Conservation (phyloP, 306 rosid species). For the Psophocarpus tetragonolobus region DNA sequence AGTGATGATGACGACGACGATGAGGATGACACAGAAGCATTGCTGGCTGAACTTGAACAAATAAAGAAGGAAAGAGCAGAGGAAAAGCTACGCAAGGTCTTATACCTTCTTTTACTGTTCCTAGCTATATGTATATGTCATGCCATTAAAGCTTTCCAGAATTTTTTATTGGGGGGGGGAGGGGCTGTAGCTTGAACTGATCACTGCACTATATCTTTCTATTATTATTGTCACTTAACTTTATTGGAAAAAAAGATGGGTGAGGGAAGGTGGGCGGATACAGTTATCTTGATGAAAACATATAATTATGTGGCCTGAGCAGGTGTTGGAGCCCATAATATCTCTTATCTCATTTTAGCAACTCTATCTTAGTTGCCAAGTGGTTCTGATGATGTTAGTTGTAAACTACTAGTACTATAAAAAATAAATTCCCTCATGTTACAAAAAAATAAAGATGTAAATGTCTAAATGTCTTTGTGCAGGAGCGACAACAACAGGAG, state of each 20-base stretch:
- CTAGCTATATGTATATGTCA: background rate
- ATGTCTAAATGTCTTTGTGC: slow-evolving; percentile 24
- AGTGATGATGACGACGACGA: slow-evolving; percentile 60
- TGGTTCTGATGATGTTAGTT: background rate
- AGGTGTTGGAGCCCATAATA: background rate
- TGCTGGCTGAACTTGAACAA: slow-evolving; percentile 95
- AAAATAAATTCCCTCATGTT: slow-evolving; percentile 13
- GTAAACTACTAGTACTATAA: background rate
- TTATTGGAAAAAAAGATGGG: background rate
- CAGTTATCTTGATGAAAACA: background rate
- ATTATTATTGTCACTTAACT: background rate
- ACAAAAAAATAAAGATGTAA: background rate
- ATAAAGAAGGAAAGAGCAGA: slow-evolving; percentile 95
- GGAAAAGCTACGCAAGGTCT: slow-evolving; percentile 85
- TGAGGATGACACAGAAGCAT: slow-evolving; percentile 88
- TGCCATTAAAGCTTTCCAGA: slow-evolving; percentile 21
- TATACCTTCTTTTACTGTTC: background rate
- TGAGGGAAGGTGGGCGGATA: background rate
- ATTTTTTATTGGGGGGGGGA: background rate
- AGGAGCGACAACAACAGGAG: slow-evolving; percentile 72
- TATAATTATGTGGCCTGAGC: background rate
- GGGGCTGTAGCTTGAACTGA: background rate
- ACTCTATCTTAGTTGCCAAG: background rate
- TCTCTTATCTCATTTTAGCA: background rate
- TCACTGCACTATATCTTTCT: background rate